Conservation (phyloP, 768 basidiomycete genomes). For the Termitomyces sp. region DNA sequence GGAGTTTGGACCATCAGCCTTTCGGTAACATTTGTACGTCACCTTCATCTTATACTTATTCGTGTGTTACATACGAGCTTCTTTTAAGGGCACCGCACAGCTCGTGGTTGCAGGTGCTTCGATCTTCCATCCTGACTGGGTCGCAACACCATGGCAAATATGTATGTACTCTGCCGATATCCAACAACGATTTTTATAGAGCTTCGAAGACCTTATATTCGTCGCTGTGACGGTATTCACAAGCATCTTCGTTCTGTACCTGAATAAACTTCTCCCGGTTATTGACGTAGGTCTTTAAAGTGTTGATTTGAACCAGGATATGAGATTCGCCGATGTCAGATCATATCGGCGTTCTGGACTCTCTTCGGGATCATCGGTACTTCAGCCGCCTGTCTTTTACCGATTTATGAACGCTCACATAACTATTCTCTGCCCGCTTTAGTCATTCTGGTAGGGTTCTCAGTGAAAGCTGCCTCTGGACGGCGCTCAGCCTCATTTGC, state of each 20-base stretch:
- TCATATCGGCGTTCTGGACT: conserved; percentile 60
- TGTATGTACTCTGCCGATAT: conserved; percentile 27
- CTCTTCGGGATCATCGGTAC: conserved; percentile 48
- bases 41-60: not conserved
- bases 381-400: too few relatives aligned
- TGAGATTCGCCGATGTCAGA: conserved; percentile 23
- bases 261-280: conserved; percentile 43
- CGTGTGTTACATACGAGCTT: not conserved
- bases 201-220: conserved; percentile 44
- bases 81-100: conserved; percentile 27
- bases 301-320: not conserved
- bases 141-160: conserved; percentile 54
- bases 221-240: conserved; percentile 44
- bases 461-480: conserved; percentile 51
- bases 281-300: conserved; percentile 35
- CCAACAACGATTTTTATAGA: not conserved
- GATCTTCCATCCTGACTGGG: conserved; percentile 55
- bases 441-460: conserved; percentile 54
- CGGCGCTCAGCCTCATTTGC: conserved; percentile 51
- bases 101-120: conserved; percentile 53
- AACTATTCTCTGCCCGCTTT: not conserved
- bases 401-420: too few relatives aligned
- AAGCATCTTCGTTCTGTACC: conserved; percentile 48
- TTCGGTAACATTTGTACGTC: conserved; percentile 55
- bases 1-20: conserved; percentile 68